Evolutionary conservation across 1,284 basidiomycete species (phyloP), one percentile per base, ranked within the genome.

Genomic region (Trichosporon ovoides): DNA sequence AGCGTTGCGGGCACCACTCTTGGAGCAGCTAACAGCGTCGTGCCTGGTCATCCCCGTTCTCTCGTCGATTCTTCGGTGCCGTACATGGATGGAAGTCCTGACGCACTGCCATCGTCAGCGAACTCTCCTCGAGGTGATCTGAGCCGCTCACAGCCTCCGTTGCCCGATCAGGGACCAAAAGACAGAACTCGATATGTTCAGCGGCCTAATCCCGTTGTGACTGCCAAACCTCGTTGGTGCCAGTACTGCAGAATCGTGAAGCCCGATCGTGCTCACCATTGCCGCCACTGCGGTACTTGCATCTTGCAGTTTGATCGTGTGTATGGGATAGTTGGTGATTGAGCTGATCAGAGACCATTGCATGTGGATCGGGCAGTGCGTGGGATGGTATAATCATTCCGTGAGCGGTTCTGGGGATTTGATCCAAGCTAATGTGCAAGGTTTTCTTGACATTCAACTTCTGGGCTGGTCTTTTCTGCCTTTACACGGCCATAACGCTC

Each of bases 331-430:
- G 52, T 3, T 13, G 34, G 7, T n/a, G n/a, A 7, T 19, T 7
- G 0, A 16, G 7, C 24, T 9, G 0, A 1, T 22, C 1, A 1
- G 37, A 74, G 72, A 75, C 52, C 74, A 74, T 49, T 74, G 75
- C 43, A n/a, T 71, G 3, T 77, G 74, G 74, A 64, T 78, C 6
- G 75, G 74, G 2, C 70, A 69, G 55, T 78, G 76, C 56, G 74
- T 78, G 6, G 76, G 76, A 2, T 76, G 73, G 74, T 61, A 60
- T 7, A 78, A 78, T 56, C 74, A 77, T 55, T 74, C 76, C 56
- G 74, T 73, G 38, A 54, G 67, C 55, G 0, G 10, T 18, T 35
- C 13, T 19, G 20, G 14, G 0, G 13, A 1, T n/a, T 6, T 9
- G 16, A 18, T 18, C 40, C 18, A 9, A 10, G 12, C 46, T 56